Conservation (phyloP, 2,329 filamentous ascomycete genomes). For the Monosporascus cannonballus region DNA sequence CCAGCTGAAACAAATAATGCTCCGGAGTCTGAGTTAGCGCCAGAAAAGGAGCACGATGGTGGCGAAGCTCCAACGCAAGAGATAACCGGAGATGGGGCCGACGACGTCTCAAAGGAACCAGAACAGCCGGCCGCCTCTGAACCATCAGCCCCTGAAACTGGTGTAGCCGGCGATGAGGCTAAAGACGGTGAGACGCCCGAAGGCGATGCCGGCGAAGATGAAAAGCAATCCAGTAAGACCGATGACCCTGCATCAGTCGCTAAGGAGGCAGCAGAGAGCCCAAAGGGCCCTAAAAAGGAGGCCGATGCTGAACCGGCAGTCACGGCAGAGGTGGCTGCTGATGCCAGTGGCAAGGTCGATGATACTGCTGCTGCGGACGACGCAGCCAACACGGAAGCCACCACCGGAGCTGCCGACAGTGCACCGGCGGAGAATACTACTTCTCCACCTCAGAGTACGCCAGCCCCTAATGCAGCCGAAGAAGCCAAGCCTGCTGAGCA, state of each 20-base stretch:
- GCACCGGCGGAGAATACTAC: background rate
- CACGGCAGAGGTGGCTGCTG: too few species aligned
- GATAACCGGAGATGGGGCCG: background rate
- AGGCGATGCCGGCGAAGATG: background rate
- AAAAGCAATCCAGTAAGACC: background rate
- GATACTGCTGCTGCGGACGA: background rate
- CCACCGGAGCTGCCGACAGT: background rate
- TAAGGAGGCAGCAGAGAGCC: background rate
- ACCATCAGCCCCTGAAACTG: background rate
- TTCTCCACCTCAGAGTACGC: background rate
- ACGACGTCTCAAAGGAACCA: background rate
- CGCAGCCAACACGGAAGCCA: background rate
- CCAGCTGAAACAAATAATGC: background rate
- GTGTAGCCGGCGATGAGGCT: background rate
- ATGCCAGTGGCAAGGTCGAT: background rate
- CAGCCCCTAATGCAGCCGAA: background rate
- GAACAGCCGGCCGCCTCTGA: background rate
- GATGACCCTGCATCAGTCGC: background rate
- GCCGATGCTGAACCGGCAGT: background rate
- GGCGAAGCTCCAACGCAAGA: background rate
- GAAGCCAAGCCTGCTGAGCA: background rate
- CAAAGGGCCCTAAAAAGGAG: background rate
- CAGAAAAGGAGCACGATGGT: background rate
- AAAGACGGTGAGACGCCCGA: background rate
- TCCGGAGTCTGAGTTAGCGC: background rate